Percentiles rank a stretch among this genome's conserved stretches.
Conservation (phyloP, 2,329 filamentous ascomycete species). For the Pseudocercospora fijiensis region DNA sequence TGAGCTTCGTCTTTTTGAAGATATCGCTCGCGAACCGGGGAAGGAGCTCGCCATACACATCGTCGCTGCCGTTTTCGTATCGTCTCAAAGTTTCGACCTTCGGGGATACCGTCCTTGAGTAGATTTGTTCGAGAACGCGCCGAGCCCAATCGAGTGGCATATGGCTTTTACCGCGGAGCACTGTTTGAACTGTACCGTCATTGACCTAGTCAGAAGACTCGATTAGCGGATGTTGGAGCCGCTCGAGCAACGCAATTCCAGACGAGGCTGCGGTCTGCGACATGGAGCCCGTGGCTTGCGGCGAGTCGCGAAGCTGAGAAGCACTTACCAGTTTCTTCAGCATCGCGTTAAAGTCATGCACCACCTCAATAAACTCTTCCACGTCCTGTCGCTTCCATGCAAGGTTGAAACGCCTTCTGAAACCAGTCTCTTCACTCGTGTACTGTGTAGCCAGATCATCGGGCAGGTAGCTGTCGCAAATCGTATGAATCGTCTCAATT, state of each 20-base stretch:
- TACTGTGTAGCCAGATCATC: constrained; percentile 66
- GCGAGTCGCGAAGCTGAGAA: too few relatives aligned
- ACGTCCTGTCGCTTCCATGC: constrained; percentile 65
- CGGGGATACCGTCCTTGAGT: constrained; percentile 88
- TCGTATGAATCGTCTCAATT: constrained; percentile 56
- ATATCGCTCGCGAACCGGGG: constrained; percentile 81
- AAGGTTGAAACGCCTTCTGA: constrained; percentile 73
- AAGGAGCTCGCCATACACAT: constrained; percentile 90
- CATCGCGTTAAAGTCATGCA: constrained; percentile 74
- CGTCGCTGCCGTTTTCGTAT: constrained; percentile 87
- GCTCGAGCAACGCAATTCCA: too few relatives aligned
- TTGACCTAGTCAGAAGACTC: constrained; percentile 35
- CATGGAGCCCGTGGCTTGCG: neutral
- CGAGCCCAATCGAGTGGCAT: constrained; percentile 69
- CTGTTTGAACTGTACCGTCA: constrained; percentile 69
- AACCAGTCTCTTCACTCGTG: constrained; percentile 66
- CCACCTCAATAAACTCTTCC: constrained; percentile 67
- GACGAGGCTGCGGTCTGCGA: neutral
- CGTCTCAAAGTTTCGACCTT: constrained; percentile 78
- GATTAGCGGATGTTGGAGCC: too few relatives aligned
- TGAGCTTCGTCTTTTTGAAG: constrained; percentile 74
- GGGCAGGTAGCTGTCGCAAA: constrained; percentile 74
- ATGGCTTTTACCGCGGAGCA: constrained; percentile 66
- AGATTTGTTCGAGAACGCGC: constrained; percentile 74
- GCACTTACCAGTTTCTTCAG: constrained; percentile 61